These are phyloP conservation scores for Calonectria montana DNA, from an alignment of 2,329 filamentous ascomycete species.

Conservation along the genomic window DNA sequence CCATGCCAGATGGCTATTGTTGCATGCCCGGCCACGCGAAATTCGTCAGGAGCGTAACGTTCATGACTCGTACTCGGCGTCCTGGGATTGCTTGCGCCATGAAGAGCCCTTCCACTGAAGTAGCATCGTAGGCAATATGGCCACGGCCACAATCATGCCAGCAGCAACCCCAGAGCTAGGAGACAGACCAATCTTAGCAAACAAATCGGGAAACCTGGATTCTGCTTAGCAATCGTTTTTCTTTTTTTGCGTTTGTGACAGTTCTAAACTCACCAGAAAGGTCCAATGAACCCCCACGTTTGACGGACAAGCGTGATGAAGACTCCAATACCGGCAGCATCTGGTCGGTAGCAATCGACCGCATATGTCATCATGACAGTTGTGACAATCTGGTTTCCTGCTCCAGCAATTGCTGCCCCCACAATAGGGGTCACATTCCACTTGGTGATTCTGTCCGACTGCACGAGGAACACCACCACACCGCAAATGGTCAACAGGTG, in stretches of 20 bases:
- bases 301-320: slow-evolving; percentile 68
- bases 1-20: background rate
- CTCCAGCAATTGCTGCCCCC: slow-evolving; percentile 62
- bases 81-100: slow-evolving; percentile 13
- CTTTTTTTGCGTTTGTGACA: no score
- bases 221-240: background rate
- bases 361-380: slow-evolving; percentile 71
- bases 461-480: slow-evolving; percentile 65
- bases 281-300: slow-evolving; percentile 63
- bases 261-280: slow-evolving; percentile 34
- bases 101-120: slow-evolving; percentile 21
- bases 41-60: background rate
- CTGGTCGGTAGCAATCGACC: slow-evolving; percentile 66
- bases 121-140: slow-evolving; percentile 20
- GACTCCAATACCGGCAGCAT: slow-evolving; percentile 65
- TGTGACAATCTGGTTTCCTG: slow-evolving; percentile 70
- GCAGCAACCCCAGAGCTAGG: slow-evolving; percentile 15
- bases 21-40: background rate
- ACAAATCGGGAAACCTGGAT: slow-evolving; percentile 20
- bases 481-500: slow-evolving; percentile 62
- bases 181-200: background rate
- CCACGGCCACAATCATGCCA: slow-evolving; percentile 11
- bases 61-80: background rate
- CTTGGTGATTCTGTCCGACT: slow-evolving; percentile 55
- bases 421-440: slow-evolving; percentile 70